Conservation (phyloP, 371 early-diverging fungal species). For the Choanephora cucurbitarum region DNA sequence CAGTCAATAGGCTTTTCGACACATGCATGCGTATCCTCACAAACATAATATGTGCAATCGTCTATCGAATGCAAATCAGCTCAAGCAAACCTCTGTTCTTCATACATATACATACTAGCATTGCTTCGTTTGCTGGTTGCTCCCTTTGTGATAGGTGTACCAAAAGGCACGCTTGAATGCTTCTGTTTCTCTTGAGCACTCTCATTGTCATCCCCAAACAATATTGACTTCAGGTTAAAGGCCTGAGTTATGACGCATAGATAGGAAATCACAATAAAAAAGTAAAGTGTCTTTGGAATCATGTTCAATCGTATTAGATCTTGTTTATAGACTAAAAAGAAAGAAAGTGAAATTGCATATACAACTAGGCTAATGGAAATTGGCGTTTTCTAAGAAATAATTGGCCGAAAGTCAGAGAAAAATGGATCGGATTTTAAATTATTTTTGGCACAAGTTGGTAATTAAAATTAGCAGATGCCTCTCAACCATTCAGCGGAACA, state of each 20-base stretch:
- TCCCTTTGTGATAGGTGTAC: neutral
- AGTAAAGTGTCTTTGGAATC: neutral
- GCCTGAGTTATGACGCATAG: neutral
- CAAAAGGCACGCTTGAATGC: neutral
- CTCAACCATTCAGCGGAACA: too few relatives aligned
- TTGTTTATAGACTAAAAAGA: too few relatives aligned
- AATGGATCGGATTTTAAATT: too few relatives aligned
- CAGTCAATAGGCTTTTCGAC: slow-evolving; percentile 21
- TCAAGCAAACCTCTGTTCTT: too few relatives aligned
- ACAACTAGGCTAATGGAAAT: too few relatives aligned
- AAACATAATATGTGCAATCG: slow-evolving; percentile 19
- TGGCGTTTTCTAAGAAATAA: too few relatives aligned
- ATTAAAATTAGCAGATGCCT: too few relatives aligned
- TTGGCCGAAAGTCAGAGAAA: too few relatives aligned
- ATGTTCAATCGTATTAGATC: neutral
- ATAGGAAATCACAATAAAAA: neutral
- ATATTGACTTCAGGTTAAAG: slow-evolving; percentile 3
- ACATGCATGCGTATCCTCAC: slow-evolving; percentile 20
- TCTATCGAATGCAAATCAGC: slow-evolving; percentile 12
- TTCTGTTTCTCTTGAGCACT: neutral
- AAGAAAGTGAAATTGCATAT: too few relatives aligned
- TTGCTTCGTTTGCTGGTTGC: too few relatives aligned
- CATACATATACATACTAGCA: too few relatives aligned
- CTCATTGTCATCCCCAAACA: slow-evolving; percentile 4
- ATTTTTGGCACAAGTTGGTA: too few relatives aligned